These are phyloP conservation scores for Solanum chilense DNA, from an alignment of 257 asterid species.

Conservation along the genomic window DNA sequence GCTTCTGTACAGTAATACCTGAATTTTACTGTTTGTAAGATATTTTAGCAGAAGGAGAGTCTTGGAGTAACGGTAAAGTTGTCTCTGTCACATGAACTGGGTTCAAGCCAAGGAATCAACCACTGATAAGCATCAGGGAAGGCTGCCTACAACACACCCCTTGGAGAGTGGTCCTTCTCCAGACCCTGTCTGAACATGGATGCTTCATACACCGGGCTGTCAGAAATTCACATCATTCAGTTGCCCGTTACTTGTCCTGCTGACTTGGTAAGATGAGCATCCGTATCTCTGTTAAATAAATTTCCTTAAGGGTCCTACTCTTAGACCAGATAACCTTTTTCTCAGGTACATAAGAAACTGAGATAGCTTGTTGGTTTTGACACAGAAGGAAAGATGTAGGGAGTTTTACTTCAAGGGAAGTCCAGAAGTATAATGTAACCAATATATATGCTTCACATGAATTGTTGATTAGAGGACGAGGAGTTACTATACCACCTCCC, in stretches of 20 bases:
- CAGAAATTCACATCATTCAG: not conserved
- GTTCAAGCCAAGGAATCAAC: not conserved
- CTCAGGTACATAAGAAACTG: not conserved
- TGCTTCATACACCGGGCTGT: not conserved
- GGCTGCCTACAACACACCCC: not conserved
- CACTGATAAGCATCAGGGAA: not conserved
- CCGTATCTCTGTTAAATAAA: not conserved
- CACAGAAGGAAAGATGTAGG: not conserved
- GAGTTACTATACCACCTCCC: not conserved
- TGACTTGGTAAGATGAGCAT: not conserved
- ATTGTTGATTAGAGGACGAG: not conserved
- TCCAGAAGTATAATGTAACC: not conserved
- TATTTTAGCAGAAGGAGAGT: not conserved
- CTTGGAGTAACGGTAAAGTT: not conserved
- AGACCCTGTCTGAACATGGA: not conserved
- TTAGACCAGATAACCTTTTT: not conserved
- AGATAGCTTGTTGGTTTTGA: not conserved
- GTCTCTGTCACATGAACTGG: not conserved
- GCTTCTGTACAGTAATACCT: constrained; percentile 30
- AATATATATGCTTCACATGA: not conserved
- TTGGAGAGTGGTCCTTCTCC: not conserved
- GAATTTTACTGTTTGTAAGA: not conserved
- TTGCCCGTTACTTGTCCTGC: not conserved
- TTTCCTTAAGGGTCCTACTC: not conserved
- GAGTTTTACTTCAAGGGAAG: not conserved